Conservation (phyloP, 148 eudicot species). For the Rhododendron henanense region DNA sequence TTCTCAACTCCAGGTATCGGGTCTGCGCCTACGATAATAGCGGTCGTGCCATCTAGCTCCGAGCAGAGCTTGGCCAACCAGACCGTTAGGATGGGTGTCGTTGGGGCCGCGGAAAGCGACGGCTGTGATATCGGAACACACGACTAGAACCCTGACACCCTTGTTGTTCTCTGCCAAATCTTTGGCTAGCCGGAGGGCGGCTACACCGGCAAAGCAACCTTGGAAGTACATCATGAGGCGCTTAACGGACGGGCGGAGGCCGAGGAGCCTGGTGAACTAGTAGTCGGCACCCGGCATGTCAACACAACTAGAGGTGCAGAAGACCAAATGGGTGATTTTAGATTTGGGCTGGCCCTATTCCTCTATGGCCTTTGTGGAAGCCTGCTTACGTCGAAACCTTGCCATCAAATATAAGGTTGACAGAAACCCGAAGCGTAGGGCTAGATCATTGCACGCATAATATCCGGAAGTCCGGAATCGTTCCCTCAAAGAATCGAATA, state of each 20-base stretch:
- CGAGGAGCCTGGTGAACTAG: constrained; percentile 39
- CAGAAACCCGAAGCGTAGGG: no score
- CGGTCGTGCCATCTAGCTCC: constrained; percentile 35
- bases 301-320: constrained; percentile 19
- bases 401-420: no score
- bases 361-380: constrained; percentile 16
- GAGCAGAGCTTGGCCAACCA: constrained; percentile 34
- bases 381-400: no score
- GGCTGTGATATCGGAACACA: constrained; percentile 36
- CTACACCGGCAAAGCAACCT: constrained; percentile 41
- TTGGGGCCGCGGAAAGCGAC: constrained; percentile 30
- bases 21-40: constrained; percentile 24
- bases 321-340: constrained; percentile 25
- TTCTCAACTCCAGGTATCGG: constrained; percentile 22
- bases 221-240: constrained; percentile 49
- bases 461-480: no score
- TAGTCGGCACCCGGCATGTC: constrained; percentile 44
- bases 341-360: constrained; percentile 25
- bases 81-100: constrained; percentile 26
- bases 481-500: no score
- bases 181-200: constrained; percentile 35
- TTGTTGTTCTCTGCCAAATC: constrained; percentile 41
- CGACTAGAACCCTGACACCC: constrained; percentile 32
- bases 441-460: no score
- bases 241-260: constrained; percentile 32